Conservation (phyloP, 768 basidiomycete genomes). For the Tylopilus sp. region DNA sequence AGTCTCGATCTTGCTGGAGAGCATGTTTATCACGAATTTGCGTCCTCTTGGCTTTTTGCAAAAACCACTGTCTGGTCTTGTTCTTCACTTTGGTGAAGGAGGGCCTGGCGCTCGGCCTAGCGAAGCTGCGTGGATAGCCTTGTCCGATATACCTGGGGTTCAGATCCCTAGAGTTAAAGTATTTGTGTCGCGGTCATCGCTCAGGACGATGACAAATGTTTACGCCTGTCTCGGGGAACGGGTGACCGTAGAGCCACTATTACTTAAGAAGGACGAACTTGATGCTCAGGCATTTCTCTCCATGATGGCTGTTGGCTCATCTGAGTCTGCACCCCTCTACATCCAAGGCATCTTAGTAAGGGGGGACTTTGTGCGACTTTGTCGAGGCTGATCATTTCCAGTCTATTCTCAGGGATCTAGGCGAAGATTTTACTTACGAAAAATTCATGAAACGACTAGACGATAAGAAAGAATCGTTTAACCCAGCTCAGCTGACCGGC, state of each 20-base stretch:
- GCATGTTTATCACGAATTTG: constrained; percentile 58
- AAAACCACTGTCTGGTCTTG: constrained; percentile 57
- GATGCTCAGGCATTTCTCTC: constrained; percentile 68
- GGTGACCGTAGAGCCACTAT: constrained; percentile 51
- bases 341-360: constrained; percentile 65
- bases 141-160: constrained; percentile 33
- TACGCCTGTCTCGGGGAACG: constrained; percentile 50
- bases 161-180: constrained; percentile 39
- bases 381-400: constrained; percentile 9
- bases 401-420: constrained; percentile 62
- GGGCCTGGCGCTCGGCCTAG: constrained; percentile 54
- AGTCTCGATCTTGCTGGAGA: constrained; percentile 64
- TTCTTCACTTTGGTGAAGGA: constrained; percentile 70
- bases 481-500: constrained; percentile 49
- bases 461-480: constrained; percentile 48
- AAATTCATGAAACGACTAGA: constrained; percentile 49
- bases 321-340: constrained; percentile 62
- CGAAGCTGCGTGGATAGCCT: constrained; percentile 62
- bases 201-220: constrained; percentile 56
- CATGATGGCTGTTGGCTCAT: constrained; percentile 69
- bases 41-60: constrained; percentile 46
- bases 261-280: constrained; percentile 56
- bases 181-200: constrained; percentile 57
- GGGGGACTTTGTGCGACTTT: constrained; percentile 1
- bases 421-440: constrained; percentile 52